Base-by-base conservation (phyloP, 2,329 filamentous ascomycete species). In the Verticillium tricorpus region DNA sequence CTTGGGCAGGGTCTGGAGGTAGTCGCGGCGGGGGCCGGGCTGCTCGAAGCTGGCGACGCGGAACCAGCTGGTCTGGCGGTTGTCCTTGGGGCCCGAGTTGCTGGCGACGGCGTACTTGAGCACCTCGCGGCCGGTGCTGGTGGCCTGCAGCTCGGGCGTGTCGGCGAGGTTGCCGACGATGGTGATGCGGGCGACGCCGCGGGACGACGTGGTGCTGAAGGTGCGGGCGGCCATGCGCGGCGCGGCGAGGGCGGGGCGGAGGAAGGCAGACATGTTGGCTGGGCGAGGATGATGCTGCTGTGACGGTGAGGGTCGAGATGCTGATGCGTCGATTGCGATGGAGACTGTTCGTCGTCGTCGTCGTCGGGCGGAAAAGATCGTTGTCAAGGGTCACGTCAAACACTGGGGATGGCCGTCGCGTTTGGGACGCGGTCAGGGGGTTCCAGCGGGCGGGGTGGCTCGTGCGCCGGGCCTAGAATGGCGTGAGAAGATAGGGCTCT, bases 41-140 rank as follows among this genome's bases (percentile, higher is more conserved):
- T 80, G 78, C 59, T 79, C 69, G 74, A 98, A 98, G 78, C 83
- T 87, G 37, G 87, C 82, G 61, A 98, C 82, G 62, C 83, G 84
- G 83, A 96, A 98, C 90, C 91, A 98, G 81, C 89, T 95, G 34
- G 90, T 91, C 73, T 87, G 84, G 72, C 86, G 82, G 76, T 91
- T 90, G 17, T 94, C 89, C 67, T 78, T 80, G 64, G 81, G 77
- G 15, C 92, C 92, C 63, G 74, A 75, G 74, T 80, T 88, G 70
- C 87, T 90, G 59, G 86, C 93, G 65, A 99, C 80, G 5, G 87
- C 79, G 74, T 96, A 98, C 69, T 85, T 86, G 71, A 98, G 73
- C 62, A 96, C 71, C 66, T 96, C 90, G 66, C 83, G 83, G 62
- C 92, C 92, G 59, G 80, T 88, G 70, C 85, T 84, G 57, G 90